phyloP scores from a whole-genome alignment of 345 rosid species.

The Jatropha curcas region DNA sequence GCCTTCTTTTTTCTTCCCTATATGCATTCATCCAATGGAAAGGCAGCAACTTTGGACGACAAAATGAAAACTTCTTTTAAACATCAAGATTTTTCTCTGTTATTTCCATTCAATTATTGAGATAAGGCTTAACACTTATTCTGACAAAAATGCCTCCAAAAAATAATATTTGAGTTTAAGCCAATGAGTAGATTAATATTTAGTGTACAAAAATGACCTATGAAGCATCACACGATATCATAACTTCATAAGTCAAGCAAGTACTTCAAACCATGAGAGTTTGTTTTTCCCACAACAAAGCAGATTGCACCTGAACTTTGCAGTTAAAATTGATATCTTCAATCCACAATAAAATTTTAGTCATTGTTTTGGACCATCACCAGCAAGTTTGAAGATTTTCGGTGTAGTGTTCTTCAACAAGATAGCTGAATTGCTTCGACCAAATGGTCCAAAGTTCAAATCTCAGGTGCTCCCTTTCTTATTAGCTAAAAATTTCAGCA shows the following conservation, averaged over 20 bases:
- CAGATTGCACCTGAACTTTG: not conserved
- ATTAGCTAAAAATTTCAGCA: too few species aligned
- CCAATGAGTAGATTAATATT: not conserved
- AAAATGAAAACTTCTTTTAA: not conserved
- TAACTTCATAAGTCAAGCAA: not conserved
- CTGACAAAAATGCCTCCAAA: not conserved
- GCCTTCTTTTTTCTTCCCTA: not conserved
- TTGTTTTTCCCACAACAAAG: not conserved
- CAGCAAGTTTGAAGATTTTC: not conserved
- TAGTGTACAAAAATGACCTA: not conserved
- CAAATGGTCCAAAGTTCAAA: too few species aligned
- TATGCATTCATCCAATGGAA: not conserved
- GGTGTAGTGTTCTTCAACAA: not conserved
- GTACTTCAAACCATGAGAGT: not conserved
- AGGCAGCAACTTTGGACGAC: not conserved
- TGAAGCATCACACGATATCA: slow-evolving; percentile 1
- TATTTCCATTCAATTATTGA: not conserved
- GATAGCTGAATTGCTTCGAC: too few species aligned
- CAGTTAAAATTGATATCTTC: not conserved
- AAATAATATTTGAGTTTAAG: not conserved
- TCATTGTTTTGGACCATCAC: not conserved
- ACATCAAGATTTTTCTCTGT: too few species aligned
- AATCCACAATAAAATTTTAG: not conserved
- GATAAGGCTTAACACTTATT: not conserved
- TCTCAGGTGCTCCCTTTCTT: too few species aligned